These are phyloP conservation scores for Hypomyces rosellus DNA, from an alignment of 2,329 filamentous ascomycete genomes.

Conservation along the genomic window DNA sequence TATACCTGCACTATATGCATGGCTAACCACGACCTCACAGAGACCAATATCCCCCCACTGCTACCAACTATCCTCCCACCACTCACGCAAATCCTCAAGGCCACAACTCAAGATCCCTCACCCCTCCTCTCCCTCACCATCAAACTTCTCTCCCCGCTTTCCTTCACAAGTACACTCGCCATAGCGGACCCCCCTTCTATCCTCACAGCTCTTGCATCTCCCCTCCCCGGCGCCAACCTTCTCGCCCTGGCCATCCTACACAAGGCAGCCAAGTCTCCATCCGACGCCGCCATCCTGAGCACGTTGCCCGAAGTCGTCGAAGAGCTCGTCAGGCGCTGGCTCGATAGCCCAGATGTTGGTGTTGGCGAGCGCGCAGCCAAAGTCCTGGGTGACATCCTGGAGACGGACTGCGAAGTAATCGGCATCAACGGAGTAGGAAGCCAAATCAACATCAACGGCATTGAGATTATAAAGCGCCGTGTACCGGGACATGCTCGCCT, in stretches of 20 bases:
- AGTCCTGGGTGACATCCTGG: slow-evolving; percentile 48
- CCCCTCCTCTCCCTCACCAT: slow-evolving; percentile 46
- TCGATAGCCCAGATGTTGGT: slow-evolving; percentile 45
- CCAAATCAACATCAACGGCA: slow-evolving; percentile 21
- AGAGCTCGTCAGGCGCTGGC: slow-evolving; percentile 46
- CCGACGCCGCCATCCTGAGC: slow-evolving; percentile 45
- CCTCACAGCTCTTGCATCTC: slow-evolving; percentile 46
- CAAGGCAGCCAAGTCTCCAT: slow-evolving; percentile 45
- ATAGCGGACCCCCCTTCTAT: slow-evolving; percentile 47
- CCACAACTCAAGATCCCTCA: slow-evolving; percentile 44
- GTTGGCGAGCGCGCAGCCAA: slow-evolving; percentile 48
- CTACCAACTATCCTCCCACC: slow-evolving; percentile 48
- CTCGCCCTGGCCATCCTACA: slow-evolving; percentile 51
- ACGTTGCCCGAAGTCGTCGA: slow-evolving; percentile 43
- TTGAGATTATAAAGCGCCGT: slow-evolving; percentile 32
- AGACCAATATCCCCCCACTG: slow-evolving; percentile 45
- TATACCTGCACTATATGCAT: neutral
- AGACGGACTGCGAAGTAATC: slow-evolving; percentile 44
- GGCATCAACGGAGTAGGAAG: slow-evolving; percentile 16
- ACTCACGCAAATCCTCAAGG: slow-evolving; percentile 46
- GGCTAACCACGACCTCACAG: slow-evolving; percentile 23
- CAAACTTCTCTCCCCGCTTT: slow-evolving; percentile 49
- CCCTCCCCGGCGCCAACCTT: slow-evolving; percentile 49
- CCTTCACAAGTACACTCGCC: slow-evolving; percentile 44
- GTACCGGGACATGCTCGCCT: slow-evolving; percentile 44